A percentile compares a stretch with the other conserved stretches of the same genome.
Conservation (phyloP, 805 yeast species). For the Saccharomycopsis microspora region DNA sequence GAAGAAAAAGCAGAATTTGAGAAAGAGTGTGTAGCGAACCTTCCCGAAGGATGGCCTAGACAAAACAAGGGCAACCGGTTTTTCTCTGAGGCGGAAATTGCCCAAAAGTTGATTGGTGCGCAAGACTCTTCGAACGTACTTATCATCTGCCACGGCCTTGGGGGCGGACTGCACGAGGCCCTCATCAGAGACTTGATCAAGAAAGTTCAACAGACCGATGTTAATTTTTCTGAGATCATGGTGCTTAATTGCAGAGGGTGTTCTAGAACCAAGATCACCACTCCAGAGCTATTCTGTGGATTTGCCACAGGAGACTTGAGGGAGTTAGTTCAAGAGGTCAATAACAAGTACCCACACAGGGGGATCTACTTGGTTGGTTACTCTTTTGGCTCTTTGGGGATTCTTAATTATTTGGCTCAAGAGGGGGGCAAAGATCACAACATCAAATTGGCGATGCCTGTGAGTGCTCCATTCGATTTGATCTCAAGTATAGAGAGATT, state of each 20-base stretch:
- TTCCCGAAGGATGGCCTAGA: constrained; percentile 44
- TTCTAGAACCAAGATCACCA: constrained; percentile 59
- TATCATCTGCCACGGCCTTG: constrained; percentile 58
- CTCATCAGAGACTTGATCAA: constrained; percentile 36
- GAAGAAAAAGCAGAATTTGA: constrained; percentile 24
- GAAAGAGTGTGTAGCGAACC: constrained; percentile 27
- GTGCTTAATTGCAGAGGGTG: constrained; percentile 66
- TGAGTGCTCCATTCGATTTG: constrained; percentile 71
- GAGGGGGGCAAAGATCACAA: constrained; percentile 18
- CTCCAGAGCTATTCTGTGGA: constrained; percentile 58
- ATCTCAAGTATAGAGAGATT: constrained; percentile 39
- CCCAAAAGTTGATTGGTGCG: constrained; percentile 19
- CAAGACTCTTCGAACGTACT: constrained; percentile 38
- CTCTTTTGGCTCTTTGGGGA: constrained; percentile 61
- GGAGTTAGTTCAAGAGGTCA: constrained; percentile 40
- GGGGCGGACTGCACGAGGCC: constrained; percentile 75
- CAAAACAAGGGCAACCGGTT: constrained; percentile 63
- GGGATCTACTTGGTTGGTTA: constrained; percentile 57
- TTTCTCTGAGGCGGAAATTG: constrained; percentile 34
- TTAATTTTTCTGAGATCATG: constrained; percentile 40
- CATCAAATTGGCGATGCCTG: constrained; percentile 39
- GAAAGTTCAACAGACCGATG: background rate
- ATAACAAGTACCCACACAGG: constrained; percentile 44
- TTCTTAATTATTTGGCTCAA: constrained; percentile 61
- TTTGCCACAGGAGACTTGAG: constrained; percentile 61